Base-by-base conservation (phyloP, 768 basidiomycete species). In the Nevesoporus exiguus region DNA sequence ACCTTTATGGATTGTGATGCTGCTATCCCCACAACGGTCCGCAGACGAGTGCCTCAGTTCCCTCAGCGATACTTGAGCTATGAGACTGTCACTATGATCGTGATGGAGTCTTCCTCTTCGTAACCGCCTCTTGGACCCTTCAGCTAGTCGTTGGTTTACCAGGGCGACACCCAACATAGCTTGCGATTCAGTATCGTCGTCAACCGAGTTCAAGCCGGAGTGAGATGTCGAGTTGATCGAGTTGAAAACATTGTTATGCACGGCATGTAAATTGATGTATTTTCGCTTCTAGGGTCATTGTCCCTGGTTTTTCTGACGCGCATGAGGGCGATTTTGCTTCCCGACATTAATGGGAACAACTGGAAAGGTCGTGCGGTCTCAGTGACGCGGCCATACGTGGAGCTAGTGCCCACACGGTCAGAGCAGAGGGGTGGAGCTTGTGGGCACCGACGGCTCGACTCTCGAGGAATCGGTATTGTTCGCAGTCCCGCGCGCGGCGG, bases 81-180 rank as follows among this genome's bases (percentile, higher is more conserved):
- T 21, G 29, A 33, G 15, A 69, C 59, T 9, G 52, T 57, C 0
- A 13, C 71, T 7, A 66, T 71, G n/a, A 68, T 73, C n/a, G 49
- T 72, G 14, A 52, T 67, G 45, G 60, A 15, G 64, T 73, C 14
- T 66, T 73, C 45, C 11, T 73, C 17, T 67, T 71, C 39, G 61
- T 70, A 15, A 60, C 67, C 15, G 54, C 49, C 0, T 65, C 61
- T 17, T 76, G 75, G 73, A 49, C 71, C 27, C 41, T 36, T 72
- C 69, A 3, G 72, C 73, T 0, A 61, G 58, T 10, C 52, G 66
- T 47, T 75, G 71, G 74, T 74, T 73, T 47, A 62, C 57, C 2
- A 70, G 71, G 3, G 69, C 75, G 11, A 53, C 73, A 25, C 57
- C 65, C 14, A 76, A 71, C 52, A 61, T 71, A 33, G 54, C 24